Evolutionary conservation across 169 alveolate genomes (phyloP).

Genomic region (Cryptosporidium tyzzeri): DNA sequence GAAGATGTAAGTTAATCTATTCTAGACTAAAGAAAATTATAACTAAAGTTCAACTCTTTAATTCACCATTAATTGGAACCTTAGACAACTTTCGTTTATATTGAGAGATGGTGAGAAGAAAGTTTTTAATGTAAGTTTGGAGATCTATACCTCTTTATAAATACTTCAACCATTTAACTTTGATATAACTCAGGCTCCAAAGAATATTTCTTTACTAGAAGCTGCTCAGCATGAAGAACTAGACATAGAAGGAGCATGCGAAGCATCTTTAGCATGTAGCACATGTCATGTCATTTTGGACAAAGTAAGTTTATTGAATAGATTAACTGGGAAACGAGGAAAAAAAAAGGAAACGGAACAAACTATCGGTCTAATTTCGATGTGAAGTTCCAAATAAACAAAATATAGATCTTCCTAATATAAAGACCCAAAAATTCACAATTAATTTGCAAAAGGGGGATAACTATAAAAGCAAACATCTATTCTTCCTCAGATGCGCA

Average conservation of each 20-base stretch:
- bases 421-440: not conserved
- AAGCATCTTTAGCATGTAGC: slow-evolving; percentile 94
- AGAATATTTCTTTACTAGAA: slow-evolving; percentile 44
- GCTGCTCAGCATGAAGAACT: slow-evolving; percentile 76
- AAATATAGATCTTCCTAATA: not conserved
- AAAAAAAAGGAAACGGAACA: not conserved
- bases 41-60: not conserved
- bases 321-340: not conserved
- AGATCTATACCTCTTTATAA: not conserved
- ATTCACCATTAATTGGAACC: not conserved
- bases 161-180: not conserved
- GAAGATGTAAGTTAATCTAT: slow-evolving; percentile 35
- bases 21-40: not conserved
- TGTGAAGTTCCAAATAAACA: too few species aligned
- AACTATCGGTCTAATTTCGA: not conserved
- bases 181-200: slow-evolving; percentile 13
- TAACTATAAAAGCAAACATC: too few species aligned
- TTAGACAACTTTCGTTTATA: slow-evolving; percentile 43
- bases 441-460: too few species aligned
- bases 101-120: slow-evolving; percentile 60
- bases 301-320: slow-evolving; percentile 73
- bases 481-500: not conserved
- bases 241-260: slow-evolving; percentile 95
- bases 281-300: slow-evolving; percentile 96
- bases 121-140: slow-evolving; percentile 22